A percentile compares a stretch with the other conserved stretches of the same genome.
Conservation (phyloP, 2,329 filamentous ascomycete genomes). For the Thelonectria discophora region DNA sequence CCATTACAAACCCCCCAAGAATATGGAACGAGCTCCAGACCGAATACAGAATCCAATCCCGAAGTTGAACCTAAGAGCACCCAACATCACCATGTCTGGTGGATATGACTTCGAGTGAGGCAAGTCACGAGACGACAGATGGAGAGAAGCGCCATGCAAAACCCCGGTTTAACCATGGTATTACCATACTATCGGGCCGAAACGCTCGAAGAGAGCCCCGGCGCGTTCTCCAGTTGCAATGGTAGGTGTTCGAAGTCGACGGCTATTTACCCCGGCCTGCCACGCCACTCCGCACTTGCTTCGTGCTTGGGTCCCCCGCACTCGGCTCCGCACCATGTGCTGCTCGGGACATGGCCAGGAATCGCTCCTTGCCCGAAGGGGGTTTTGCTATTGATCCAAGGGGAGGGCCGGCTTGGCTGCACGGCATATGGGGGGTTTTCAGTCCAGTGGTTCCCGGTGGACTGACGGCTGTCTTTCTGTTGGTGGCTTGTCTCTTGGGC, state of each 20-base stretch:
- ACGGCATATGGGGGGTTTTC: not conserved
- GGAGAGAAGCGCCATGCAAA: not conserved
- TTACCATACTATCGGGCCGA: not conserved
- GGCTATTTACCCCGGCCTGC: constrained; percentile 3
- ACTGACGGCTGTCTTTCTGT: not conserved
- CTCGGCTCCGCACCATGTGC: constrained; percentile 1
- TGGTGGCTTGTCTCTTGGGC: not conserved
- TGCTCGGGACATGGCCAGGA: not conserved
- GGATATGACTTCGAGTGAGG: not conserved
- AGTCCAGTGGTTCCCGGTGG: not conserved
- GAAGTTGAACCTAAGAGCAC: not conserved
- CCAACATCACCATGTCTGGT: not conserved
- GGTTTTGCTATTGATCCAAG: not conserved
- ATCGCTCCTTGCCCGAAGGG: not conserved
- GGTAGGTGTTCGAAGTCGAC: not conserved
- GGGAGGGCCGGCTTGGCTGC: not conserved
- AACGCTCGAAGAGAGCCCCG: not conserved
- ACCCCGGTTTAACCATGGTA: not conserved
- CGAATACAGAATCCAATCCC: not conserved
- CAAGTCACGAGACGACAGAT: not conserved
- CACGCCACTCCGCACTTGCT: not conserved
- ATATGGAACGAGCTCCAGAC: not conserved
- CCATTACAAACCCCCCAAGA: not conserved
- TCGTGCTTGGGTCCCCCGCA: not conserved
- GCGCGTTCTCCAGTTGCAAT: not conserved